Base-by-base conservation (phyloP, 225 moss, liverwort and hornwort genomes). In the Neckera pumila region DNA sequence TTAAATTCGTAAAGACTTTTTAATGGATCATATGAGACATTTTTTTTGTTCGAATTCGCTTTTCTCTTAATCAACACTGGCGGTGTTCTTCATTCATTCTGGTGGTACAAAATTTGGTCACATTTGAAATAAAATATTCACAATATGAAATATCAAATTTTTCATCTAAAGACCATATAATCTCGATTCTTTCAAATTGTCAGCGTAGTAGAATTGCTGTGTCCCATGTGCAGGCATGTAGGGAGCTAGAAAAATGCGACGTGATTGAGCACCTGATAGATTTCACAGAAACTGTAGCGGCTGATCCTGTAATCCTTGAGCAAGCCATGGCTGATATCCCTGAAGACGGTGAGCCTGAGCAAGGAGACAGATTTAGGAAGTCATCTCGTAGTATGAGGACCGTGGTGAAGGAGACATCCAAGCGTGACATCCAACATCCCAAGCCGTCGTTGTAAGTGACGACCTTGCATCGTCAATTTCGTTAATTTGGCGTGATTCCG, bases 241-340 rank as follows among this genome's bases (percentile, higher is more conserved):
- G 92, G 95, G 99, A 96, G 89, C 60, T 96, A 42, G 97, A 97
- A 82, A 93, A 99, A 87, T 96, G 96, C 83, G 95, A 97, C 51
- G 96, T 99, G 86, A 99, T 99, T 56, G 97, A 99, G 86, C 99
- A 96, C 89, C 95, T 99, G 64, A 95, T 99, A 58, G 97, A 95
- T 89, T 96, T 99, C 83, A 97, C 99, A 69, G 97, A 97, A 88
- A 77, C 93, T 71, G 94, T 89, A 17, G 96, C 90, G 19, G 83
- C 92, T 31, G 91, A 96, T 42, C 93, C 96, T n/a, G 90, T 90
- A 6, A 92, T 94, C 63, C 87, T 94, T 15, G 91, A 89, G 87
- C 89, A 91, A 89, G 89, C 91, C 49, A 76, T 94, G 92, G 88
- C 34, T 30, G 92, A 54, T 38, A 87, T 85, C 14, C 92, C 88